Conservation (phyloP, 2,329 filamentous ascomycete genomes). For the Neophaeococcomyces aloes region DNA sequence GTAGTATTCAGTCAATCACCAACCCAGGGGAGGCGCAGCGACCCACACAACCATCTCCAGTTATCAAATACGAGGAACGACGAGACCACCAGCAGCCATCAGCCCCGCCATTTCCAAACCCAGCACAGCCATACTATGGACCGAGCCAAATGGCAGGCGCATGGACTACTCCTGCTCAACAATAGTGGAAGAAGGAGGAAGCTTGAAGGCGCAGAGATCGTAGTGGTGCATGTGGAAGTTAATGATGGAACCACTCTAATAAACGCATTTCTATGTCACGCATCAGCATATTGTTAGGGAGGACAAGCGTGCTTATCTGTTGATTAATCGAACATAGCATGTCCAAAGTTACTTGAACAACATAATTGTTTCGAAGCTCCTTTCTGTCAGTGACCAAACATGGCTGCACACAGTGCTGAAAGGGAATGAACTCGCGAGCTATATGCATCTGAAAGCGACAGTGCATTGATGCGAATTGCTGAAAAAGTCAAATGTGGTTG, state of each 20-base stretch:
- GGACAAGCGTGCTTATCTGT: too few species aligned
- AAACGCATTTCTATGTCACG: background rate
- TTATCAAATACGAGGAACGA: conserved; percentile 19
- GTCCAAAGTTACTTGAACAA: too few species aligned
- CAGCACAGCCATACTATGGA: conserved; percentile 2
- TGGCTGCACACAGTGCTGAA: too few species aligned
- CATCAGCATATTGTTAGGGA: too few species aligned
- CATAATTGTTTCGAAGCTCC: too few species aligned
- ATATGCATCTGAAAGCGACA: too few species aligned
- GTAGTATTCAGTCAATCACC: conserved; percentile 11
- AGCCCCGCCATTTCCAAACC: background rate
- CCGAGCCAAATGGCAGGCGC: conserved; percentile 1
- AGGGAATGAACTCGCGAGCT: too few species aligned
- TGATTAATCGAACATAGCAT: too few species aligned
- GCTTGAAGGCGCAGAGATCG: background rate
- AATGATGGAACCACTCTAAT: background rate
- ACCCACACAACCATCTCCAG: conserved; percentile 18
- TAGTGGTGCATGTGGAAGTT: too few species aligned
- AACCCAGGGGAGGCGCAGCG: conserved; percentile 16
- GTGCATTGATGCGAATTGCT: too few species aligned
- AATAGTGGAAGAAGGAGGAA: background rate
- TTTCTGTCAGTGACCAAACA: too few species aligned
- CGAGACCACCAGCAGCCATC: conserved; percentile 23
- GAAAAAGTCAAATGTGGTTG: too few species aligned
- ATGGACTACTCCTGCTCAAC: conserved; percentile 5